These are phyloP conservation scores for Leccinum boreale DNA, from an alignment of 768 basidiomycete species.

Conservation along the genomic window DNA sequence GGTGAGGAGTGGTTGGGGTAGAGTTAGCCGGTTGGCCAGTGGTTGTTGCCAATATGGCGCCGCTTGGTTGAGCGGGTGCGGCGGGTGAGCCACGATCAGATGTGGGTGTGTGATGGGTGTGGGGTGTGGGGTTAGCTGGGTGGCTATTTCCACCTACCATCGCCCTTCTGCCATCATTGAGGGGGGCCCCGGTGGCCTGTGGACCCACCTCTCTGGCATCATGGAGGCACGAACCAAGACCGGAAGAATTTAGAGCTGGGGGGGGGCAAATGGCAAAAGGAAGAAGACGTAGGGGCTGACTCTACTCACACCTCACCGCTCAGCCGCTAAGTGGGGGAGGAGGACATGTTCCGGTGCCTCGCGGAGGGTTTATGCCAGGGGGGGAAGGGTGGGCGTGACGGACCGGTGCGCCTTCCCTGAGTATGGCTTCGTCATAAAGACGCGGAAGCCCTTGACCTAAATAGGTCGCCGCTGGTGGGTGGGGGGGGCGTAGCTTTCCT, in stretches of 20 bases:
- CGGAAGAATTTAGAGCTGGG: neutral
- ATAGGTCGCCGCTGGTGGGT: neutral
- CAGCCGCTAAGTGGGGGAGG: slow-evolving; percentile 4
- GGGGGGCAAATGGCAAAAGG: neutral
- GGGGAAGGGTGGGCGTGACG: neutral
- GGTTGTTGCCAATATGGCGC: too few species aligned
- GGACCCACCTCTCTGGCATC: neutral
- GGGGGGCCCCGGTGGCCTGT: neutral
- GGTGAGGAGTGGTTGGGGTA: too few species aligned
- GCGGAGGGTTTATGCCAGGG: slow-evolving; percentile 4
- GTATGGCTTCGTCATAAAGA: neutral
- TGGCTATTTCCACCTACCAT: neutral
- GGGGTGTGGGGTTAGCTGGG: too few species aligned
- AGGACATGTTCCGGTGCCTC: slow-evolving; percentile 1
- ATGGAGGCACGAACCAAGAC: neutral
- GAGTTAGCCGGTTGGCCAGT: too few species aligned
- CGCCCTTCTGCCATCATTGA: neutral
- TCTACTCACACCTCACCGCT: neutral
- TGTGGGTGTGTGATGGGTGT: too few species aligned
- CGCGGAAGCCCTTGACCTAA: slow-evolving; percentile 3
- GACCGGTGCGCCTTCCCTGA: neutral
- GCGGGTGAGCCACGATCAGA: too few species aligned
- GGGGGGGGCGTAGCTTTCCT: neutral
- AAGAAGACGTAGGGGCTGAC: neutral
- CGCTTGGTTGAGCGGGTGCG: too few species aligned